Evolutionary conservation across 345 rosid genomes (phyloP), one percentile per base, ranked within the genome.

Genomic region (Rubroshorea leprosula): DNA sequence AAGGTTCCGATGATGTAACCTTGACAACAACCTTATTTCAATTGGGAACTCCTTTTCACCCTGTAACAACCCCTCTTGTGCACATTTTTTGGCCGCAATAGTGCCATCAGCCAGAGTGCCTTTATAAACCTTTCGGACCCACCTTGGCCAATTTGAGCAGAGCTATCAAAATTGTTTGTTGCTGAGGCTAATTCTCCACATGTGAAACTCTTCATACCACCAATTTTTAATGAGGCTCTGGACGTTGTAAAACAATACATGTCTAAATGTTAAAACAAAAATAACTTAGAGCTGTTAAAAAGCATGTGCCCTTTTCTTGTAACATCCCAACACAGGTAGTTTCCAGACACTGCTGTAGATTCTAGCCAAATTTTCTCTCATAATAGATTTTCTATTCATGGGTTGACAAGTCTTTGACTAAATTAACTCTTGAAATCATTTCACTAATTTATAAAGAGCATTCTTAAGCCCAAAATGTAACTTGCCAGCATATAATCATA

Each of bases 51-150:
- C 99, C 45, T 62, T 80, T 64, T 89, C 91, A 3, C 97, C 99
- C 76, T 93, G 97, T 65, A 89, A 76, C 4, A 97, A 93, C 62
- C 90, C 78, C 70, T 86, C 89, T 63, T 81, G 80, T 47, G 99
- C 97, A 21, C 99, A 89, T 71, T 93, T 93, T 58, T 86, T 82
- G 23, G 99, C 97, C 58, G 86, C 99, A 66, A 78, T 71, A n/a
- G 51, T 60, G 39, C 97, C 93, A 73, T 76, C 83, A 16, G 74
- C 77, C 49, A 93, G 65, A 23, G 70, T 71, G 21, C 99, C 99
- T 93, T 54, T 82, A 69, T 83, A 89, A 47, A 93, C 99, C 67
- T 76, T 93, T 54, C 99, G 23, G 89, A 93, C n/a, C 99, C 99
- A 43, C 99, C 99, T 79, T 80, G 88, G 60, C 99, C 99, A 58